These are phyloP conservation scores for Rutstroemia sydowiana DNA, from an alignment of 2,329 filamentous ascomycete species.

Conservation along the genomic window DNA sequence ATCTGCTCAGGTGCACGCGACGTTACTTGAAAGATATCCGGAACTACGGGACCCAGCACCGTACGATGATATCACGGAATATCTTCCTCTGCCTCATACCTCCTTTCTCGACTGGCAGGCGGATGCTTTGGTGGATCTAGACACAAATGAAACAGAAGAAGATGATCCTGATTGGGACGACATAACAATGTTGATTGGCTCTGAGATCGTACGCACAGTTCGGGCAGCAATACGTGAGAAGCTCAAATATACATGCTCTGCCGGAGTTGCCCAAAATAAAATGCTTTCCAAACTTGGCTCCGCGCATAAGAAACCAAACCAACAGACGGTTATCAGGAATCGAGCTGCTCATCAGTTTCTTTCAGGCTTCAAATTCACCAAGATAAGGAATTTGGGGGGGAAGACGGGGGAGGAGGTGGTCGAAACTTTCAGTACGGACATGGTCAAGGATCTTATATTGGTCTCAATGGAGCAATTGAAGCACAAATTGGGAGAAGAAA, in stretches of 20 bases:
- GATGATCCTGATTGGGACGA: conserved; percentile 95
- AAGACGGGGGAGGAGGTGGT: conserved; percentile 86
- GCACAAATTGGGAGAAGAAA: conserved; percentile 73
- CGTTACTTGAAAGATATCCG: conserved; percentile 69
- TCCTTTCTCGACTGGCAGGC: conserved; percentile 76
- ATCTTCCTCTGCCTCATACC: conserved; percentile 63
- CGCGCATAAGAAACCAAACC: conserved; percentile 85
- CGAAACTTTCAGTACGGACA: conserved; percentile 73
- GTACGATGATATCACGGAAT: conserved; percentile 64
- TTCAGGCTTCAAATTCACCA: conserved; percentile 81
- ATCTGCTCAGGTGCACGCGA: conserved; percentile 71
- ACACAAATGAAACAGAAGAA: conserved; percentile 63
- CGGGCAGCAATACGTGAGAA: conserved; percentile 60
- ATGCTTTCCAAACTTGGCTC: conserved; percentile 93
- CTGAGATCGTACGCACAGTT: conserved; percentile 77
- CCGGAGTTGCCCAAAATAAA: conserved; percentile 83
- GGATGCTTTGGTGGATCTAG: conserved; percentile 74
- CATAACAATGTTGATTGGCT: conserved; percentile 75
- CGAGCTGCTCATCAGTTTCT: conserved; percentile 75
- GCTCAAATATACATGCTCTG: conserved; percentile 86
- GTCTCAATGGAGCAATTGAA: conserved; percentile 71
- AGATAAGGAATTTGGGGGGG: conserved; percentile 89
- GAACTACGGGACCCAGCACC: conserved; percentile 62
- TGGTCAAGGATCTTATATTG: conserved; percentile 65
- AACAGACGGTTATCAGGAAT: conserved; percentile 88